phyloP scores from a whole-genome alignment of 371 early-diverging fungal genomes.

The Fennellomyces sp. region DNA sequence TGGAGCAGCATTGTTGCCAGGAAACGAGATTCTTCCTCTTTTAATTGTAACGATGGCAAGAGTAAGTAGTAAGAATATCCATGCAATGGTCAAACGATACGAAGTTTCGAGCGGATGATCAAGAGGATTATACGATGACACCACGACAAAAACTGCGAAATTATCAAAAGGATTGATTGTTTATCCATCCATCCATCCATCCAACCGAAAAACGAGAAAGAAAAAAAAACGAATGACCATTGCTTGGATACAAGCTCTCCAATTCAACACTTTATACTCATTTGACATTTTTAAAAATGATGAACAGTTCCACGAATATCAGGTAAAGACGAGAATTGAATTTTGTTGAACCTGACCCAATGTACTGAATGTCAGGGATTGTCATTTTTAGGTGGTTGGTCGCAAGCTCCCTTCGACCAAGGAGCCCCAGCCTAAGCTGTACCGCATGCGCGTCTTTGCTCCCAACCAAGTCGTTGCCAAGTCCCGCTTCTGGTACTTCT shows the following conservation, averaged over 20 bases:
- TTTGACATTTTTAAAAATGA: background rate
- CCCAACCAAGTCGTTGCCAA: conserved; percentile 97
- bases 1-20: background rate
- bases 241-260: background rate
- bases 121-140: background rate
- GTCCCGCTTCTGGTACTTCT: conserved; percentile 98
- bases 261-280: background rate
- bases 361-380: background rate
- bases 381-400: conserved; percentile 59
- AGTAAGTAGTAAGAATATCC: conserved; percentile 2
- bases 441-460: conserved; percentile 97
- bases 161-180: background rate
- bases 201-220: background rate
- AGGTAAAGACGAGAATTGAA: conserved; percentile 3
- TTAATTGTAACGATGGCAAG: conserved; percentile 4
- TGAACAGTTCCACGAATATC: conserved; percentile 21
- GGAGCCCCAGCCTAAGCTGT: conserved; percentile 94
- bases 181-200: conserved; percentile 14
- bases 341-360: background rate
- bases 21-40: background rate
- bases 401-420: conserved; percentile 90
- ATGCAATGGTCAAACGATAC: conserved; percentile 8
- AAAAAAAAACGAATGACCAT: background rate
- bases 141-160: background rate
- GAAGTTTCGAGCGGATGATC: conserved; percentile 1